Percentiles rank a stretch among this genome's conserved stretches.
phyloP scores from a whole-genome alignment of 345 rosid genomes.

The Populus pruinosa region DNA sequence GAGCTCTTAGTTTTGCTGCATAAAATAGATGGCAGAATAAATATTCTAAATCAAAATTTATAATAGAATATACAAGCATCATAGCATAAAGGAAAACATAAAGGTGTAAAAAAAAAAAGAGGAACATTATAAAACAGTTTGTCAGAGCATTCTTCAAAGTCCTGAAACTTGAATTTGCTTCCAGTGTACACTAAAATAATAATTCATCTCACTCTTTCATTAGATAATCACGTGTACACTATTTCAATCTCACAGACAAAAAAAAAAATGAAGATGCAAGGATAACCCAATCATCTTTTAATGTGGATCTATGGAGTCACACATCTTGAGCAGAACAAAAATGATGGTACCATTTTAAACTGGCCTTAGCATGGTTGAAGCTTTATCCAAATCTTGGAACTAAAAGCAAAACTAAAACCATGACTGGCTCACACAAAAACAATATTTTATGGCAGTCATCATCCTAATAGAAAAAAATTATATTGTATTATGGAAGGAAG shows the following conservation, averaged over 20 bases:
- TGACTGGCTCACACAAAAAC: neutral
- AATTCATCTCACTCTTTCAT: neutral
- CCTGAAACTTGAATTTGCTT: neutral
- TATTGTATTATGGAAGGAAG: neutral
- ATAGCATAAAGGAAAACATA: neutral
- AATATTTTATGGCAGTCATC: neutral
- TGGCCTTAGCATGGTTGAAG: neutral
- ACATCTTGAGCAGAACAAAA: neutral
- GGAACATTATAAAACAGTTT: neutral
- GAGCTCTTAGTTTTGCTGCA: conserved; percentile 76
- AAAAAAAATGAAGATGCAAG: neutral
- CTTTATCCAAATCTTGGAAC: neutral
- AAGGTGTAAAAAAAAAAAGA: neutral
- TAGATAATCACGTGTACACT: neutral
- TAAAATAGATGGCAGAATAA: conserved; percentile 2
- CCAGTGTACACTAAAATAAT: neutral
- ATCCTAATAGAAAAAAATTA: neutral
- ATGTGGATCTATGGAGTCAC: neutral
- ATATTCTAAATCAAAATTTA: neutral
- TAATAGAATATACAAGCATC: neutral
- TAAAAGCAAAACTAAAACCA: neutral
- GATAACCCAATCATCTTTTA: neutral
- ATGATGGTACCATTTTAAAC: neutral
- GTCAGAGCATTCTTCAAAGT: neutral
- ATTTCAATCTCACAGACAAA: neutral